These are phyloP conservation scores for Suillus fuscotomentosus DNA, from an alignment of 768 basidiomycete genomes.

Conservation along the genomic window DNA sequence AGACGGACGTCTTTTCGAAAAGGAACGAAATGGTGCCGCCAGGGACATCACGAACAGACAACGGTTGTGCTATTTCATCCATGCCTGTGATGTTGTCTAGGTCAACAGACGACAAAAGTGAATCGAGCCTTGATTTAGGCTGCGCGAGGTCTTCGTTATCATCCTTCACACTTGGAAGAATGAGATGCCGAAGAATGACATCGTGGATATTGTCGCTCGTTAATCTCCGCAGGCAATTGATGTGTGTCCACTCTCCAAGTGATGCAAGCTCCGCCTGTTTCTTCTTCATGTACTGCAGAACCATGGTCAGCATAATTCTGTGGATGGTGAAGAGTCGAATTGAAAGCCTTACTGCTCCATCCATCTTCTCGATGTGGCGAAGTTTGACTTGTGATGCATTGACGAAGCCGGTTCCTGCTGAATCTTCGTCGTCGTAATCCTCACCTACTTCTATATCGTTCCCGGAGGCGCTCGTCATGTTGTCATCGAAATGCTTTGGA, in stretches of 20 bases:
- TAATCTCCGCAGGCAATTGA: conserved; percentile 60
- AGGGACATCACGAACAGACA: conserved; percentile 46
- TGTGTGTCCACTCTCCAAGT: conserved; percentile 82
- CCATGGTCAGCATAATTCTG: conserved; percentile 4
- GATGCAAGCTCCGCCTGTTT: conserved; percentile 68
- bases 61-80: conserved; percentile 31
- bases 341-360: conserved; percentile 46
- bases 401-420: conserved; percentile 51
- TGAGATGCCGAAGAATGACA: conserved; percentile 55
- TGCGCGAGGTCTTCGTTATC: conserved; percentile 12
- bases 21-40: conserved; percentile 76
- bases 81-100: conserved; percentile 42
- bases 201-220: conserved; percentile 58
- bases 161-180: conserved; percentile 18
- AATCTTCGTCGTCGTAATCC: conserved; percentile 28
- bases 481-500: conserved; percentile 8
- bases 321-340: neutral
- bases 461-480: neutral
- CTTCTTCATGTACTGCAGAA: conserved; percentile 57
- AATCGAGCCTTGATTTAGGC: conserved; percentile 27
- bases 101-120: conserved; percentile 45
- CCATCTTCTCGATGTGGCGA: conserved; percentile 42
- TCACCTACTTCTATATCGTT: neutral
- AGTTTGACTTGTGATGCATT: conserved; percentile 61
- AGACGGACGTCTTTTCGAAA: conserved; percentile 58